Percentiles rank a stretch among this genome's conserved stretches.
phyloP scores from a whole-genome alignment of 2,329 filamentous ascomycete genomes.

The Aspergillus bombycis region DNA sequence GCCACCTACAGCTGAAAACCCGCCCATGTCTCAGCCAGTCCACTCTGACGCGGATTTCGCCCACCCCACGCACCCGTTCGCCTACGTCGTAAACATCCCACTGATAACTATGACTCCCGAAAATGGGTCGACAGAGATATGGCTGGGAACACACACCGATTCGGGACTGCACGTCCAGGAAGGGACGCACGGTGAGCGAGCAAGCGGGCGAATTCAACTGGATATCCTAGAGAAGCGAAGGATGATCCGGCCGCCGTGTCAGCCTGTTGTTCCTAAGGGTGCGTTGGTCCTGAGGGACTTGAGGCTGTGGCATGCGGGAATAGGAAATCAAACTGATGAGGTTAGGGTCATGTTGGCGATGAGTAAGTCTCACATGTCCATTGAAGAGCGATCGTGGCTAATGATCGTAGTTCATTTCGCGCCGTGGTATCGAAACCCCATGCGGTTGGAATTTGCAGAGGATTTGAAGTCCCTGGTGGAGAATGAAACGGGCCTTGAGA shows the following conservation, averaged over 20 bases:
- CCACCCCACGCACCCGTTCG: slow-evolving; percentile 59
- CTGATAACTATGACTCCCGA: slow-evolving; percentile 54
- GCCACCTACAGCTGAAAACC: slow-evolving; percentile 48
- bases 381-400: background rate
- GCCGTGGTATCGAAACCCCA: slow-evolving; percentile 1
- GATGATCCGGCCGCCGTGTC: slow-evolving; percentile 48
- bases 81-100: slow-evolving; percentile 58
- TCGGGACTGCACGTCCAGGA: slow-evolving; percentile 47
- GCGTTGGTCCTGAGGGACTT: slow-evolving; percentile 63
- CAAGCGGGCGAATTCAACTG: slow-evolving; percentile 53
- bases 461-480: slow-evolving; percentile 54
- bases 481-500: slow-evolving; percentile 47
- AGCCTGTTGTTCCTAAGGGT: slow-evolving; percentile 58
- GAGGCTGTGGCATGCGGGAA: slow-evolving; percentile 66
- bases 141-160: slow-evolving; percentile 58
- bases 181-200: slow-evolving; percentile 55
- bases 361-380: slow-evolving; percentile 29
- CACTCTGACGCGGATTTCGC: slow-evolving; percentile 64
- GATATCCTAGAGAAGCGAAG: slow-evolving; percentile 41
- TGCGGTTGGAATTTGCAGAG: slow-evolving; percentile 53
- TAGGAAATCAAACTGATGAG: slow-evolving; percentile 53
- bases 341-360: slow-evolving; percentile 63
- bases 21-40: slow-evolving; percentile 48
- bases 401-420: background rate
- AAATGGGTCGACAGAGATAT: slow-evolving; percentile 63